Evolutionary conservation across 2,329 filamentous ascomycete species (phyloP).

Genomic region (Colletotrichum destructivum): DNA sequence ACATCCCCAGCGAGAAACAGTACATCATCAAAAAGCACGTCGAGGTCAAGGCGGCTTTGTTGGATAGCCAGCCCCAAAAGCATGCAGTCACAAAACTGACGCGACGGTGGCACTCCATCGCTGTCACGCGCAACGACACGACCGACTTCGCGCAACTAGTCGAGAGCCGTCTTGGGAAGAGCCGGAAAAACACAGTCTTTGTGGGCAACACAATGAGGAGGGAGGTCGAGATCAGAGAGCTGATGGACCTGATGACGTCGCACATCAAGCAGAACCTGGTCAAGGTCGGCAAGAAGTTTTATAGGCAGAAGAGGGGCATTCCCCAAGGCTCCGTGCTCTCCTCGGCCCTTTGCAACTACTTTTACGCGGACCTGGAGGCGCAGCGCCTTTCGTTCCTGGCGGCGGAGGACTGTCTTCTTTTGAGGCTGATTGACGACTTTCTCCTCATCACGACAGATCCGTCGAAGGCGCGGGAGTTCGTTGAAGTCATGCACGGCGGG

Average conservation of each 20-base stretch:
- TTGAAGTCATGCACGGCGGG: constrained; percentile 85
- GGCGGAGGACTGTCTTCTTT: constrained; percentile 73
- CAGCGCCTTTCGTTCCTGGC: constrained; percentile 78
- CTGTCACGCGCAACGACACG: constrained; percentile 59
- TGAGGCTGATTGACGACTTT: constrained; percentile 94
- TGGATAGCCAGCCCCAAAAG: constrained; percentile 45
- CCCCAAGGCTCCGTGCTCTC: constrained; percentile 94
- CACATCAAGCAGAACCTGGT: constrained; percentile 91
- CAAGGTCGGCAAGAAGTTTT: constrained; percentile 89
- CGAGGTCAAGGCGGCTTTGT: constrained; percentile 72
- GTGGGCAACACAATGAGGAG: constrained; percentile 77
- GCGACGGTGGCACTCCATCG: constrained; percentile 68
- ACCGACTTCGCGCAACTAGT: constrained; percentile 63
- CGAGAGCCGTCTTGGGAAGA: constrained; percentile 54
- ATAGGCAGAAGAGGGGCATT: constrained; percentile 89
- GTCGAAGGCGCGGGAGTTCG: constrained; percentile 78
- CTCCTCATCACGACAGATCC: constrained; percentile 84
- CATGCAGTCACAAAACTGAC: constrained; percentile 54
- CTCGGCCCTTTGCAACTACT: constrained; percentile 91
- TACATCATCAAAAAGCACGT: constrained; percentile 84
- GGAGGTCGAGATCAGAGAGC: constrained; percentile 67
- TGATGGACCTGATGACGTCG: constrained; percentile 80
- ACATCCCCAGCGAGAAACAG: constrained; percentile 66
- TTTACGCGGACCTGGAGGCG: constrained; percentile 90
- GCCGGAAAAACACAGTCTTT: constrained; percentile 80